Percentiles rank a stretch among this genome's conserved stretches.
phyloP scores from a whole-genome alignment of 768 basidiomycete genomes.

The Collybiopsis confluens region DNA sequence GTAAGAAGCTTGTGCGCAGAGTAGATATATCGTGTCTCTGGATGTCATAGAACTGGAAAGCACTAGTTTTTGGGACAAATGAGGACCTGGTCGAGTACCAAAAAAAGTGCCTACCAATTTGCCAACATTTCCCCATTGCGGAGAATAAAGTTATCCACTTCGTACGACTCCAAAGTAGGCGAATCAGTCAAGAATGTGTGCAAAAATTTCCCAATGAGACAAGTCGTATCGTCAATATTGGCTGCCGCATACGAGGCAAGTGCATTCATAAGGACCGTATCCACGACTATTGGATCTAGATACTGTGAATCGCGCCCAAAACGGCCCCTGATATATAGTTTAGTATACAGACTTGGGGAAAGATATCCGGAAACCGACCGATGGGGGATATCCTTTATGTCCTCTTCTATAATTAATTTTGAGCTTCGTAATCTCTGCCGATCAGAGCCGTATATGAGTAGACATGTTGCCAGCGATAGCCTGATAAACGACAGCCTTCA shows the following conservation, averaged over 20 bases:
- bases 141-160: constrained; percentile 70
- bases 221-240: constrained; percentile 44
- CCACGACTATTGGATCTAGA: constrained; percentile 58
- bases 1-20: constrained; percentile 50
- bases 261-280: constrained; percentile 50
- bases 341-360: neutral
- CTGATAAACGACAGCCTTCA: constrained; percentile 50
- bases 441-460: constrained; percentile 67
- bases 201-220: constrained; percentile 59
- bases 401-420: constrained; percentile 44
- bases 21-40: constrained; percentile 50
- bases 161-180: constrained; percentile 57
- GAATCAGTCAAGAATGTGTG: constrained; percentile 56
- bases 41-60: constrained; percentile 67
- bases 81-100: too few species aligned
- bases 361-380: constrained; percentile 37
- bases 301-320: constrained; percentile 35
- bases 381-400: constrained; percentile 49
- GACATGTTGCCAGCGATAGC: constrained; percentile 54
- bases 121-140: constrained; percentile 56
- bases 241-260: constrained; percentile 48
- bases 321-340: constrained; percentile 38
- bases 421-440: constrained; percentile 38
- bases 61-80: too few species aligned
- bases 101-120: constrained; percentile 43